Evolutionary conservation across 2,329 filamentous ascomycete genomes (phyloP).

Genomic region (Penicillium concentricum): DNA sequence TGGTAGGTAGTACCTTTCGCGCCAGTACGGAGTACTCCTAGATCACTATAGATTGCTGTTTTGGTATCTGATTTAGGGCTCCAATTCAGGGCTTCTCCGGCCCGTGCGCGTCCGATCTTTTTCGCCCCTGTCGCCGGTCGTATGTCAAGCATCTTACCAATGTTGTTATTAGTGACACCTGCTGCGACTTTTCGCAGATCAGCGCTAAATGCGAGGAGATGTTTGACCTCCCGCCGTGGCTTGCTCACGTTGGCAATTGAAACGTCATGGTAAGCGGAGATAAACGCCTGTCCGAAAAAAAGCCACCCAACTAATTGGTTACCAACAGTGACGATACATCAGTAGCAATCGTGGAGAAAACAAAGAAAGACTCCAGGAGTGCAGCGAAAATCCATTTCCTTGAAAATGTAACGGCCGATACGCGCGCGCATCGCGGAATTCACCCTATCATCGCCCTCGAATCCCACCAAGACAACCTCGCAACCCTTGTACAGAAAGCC

Average conservation of each 20-base stretch:
- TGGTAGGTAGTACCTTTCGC: not conserved
- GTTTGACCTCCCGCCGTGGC: conserved; percentile 18
- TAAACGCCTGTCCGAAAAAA: not conserved
- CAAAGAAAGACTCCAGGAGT: conserved; percentile 12
- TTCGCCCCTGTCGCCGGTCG: conserved; percentile 16
- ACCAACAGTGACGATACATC: conserved; percentile 81
- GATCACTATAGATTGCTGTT: conserved; percentile 2
- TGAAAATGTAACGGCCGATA: conserved; percentile 77
- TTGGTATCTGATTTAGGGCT: conserved; percentile 20
- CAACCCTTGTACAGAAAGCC: conserved; percentile 65
- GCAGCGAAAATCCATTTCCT: conserved; percentile 70
- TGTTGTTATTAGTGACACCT: conserved; percentile 26
- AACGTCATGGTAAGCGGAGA: conserved; percentile 42
- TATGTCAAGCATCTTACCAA: conserved; percentile 15
- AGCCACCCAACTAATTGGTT: not conserved
- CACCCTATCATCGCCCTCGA: conserved; percentile 73
- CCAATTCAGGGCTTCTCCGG: conserved; percentile 26
- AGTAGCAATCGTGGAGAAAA: conserved; percentile 73
- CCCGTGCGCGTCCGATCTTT: conserved; percentile 30
- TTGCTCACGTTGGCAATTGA: conserved; percentile 49
- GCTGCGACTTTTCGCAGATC: conserved; percentile 22
- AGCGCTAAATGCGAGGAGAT: conserved; percentile 5
- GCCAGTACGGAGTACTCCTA: not conserved
- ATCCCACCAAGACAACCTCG: conserved; percentile 72
- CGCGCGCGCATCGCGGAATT: conserved; percentile 71